Evolutionary conservation across 1,139 yeast species (phyloP).

Genomic region (Pichia norvegensis): DNA sequence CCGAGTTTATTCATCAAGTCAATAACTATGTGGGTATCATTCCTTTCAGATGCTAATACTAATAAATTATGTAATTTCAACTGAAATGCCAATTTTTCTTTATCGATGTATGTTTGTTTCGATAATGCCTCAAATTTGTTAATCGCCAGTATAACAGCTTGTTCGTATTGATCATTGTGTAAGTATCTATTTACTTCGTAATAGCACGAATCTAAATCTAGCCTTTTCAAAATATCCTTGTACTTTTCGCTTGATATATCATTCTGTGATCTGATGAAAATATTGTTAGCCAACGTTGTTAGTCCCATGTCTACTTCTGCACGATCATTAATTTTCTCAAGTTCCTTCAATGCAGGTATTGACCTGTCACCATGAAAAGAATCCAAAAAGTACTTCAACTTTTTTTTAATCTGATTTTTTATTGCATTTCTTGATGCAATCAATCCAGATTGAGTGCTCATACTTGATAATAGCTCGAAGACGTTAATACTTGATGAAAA

Average conservation of each 20-base stretch:
- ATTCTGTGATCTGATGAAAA: constrained; percentile 8
- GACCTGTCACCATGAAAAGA: not conserved
- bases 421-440: not conserved
- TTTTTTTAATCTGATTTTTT: not conserved
- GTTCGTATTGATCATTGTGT: constrained; percentile 13
- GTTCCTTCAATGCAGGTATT: not conserved
- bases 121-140: constrained; percentile 2
- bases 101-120: constrained; percentile 1
- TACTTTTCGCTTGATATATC: constrained; percentile 10
- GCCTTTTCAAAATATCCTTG: constrained; percentile 5
- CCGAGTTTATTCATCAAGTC: not conserved
- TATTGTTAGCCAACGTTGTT: constrained; percentile 11
- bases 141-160: constrained; percentile 12
- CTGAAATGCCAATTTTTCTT: not conserved
- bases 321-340: not conserved
- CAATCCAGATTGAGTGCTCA: not conserved
- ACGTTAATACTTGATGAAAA: too few species aligned
- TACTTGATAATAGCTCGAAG: not conserved
- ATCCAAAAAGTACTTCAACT: not conserved
- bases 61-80: constrained; percentile 9
- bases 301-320: not conserved
- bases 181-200: constrained; percentile 13
- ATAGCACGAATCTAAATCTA: constrained; percentile 4
- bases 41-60: constrained; percentile 12
- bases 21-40: constrained; percentile 3